Conservation (phyloP, 176 grass and related monocot species). For the Pontederia paniculata region DNA sequence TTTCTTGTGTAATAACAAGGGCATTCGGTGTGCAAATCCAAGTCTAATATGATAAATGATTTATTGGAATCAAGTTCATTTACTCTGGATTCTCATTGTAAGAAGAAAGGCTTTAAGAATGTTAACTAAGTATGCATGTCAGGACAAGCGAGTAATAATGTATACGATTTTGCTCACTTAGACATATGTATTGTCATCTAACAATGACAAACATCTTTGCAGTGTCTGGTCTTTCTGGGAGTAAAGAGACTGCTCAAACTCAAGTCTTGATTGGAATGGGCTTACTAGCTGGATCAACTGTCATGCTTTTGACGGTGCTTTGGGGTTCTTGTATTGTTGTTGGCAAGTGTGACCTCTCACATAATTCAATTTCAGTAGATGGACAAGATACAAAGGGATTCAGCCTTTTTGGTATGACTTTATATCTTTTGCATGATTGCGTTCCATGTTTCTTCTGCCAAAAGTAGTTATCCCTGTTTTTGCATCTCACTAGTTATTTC, state of each 20-base stretch:
- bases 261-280: constrained; percentile 95
- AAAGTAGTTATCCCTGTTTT: too few relatives aligned
- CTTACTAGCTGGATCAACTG: constrained; percentile 86
- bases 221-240: constrained; percentile 91
- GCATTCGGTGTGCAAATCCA: too few relatives aligned
- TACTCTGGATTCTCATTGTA: too few relatives aligned
- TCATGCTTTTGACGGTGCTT: constrained; percentile 85
- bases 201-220: constrained; percentile 10
- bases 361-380: constrained; percentile 37
- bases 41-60: too few relatives aligned
- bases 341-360: constrained; percentile 74
- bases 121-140: too few relatives aligned
- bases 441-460: too few relatives aligned
- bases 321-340: constrained; percentile 96
- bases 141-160: too few relatives aligned
- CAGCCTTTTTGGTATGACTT: constrained; percentile 50
- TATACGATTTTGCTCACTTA: not conserved
- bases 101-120: too few relatives aligned
- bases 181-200: not conserved
- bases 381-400: constrained; percentile 40
- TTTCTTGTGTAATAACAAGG: too few relatives aligned
- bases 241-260: constrained; percentile 81
- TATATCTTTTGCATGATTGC: not conserved
- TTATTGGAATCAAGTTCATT: too few relatives aligned
- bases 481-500: too few relatives aligned